Conservation (phyloP, 257 asterid species). For the Oldenlandia corymbosa region DNA sequence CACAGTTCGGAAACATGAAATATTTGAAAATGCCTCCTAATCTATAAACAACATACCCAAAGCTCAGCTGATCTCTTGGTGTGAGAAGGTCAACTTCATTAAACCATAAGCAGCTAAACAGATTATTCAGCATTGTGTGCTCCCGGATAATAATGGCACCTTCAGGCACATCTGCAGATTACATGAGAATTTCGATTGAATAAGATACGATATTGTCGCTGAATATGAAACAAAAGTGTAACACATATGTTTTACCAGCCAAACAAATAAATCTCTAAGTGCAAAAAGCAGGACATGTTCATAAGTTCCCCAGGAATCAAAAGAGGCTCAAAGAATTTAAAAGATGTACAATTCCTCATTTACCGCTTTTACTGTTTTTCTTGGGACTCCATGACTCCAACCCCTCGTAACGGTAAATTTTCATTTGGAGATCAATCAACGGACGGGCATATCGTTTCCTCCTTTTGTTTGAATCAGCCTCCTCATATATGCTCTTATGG, state of each 20-base stretch:
- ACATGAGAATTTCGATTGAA: neutral
- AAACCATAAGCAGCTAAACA: conserved; percentile 97
- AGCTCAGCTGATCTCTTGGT: conserved; percentile 97
- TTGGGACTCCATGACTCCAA: conserved; percentile 75
- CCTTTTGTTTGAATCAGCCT: conserved; percentile 90
- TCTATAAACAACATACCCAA: conserved; percentile 86
- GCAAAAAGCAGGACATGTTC: too few species aligned
- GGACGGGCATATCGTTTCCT: conserved; percentile 99
- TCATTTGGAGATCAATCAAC: conserved; percentile 87
- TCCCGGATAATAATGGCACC: conserved; percentile 95
- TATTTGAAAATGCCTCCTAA: conserved; percentile 51
- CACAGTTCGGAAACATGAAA: conserved; percentile 94
- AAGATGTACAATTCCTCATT: conserved; percentile 10
- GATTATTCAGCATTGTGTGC: conserved; percentile 66
- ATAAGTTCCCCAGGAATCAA: too few species aligned
- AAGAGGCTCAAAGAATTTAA: neutral
- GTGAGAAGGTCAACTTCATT: conserved; percentile 92
- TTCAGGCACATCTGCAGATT: conserved; percentile 86
- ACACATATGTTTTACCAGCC: neutral
- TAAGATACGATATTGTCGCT: neutral
- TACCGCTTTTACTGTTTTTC: conserved; percentile 69
- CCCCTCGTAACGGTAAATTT: conserved; percentile 79
- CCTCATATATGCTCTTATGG: conserved; percentile 69
- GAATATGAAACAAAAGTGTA: too few species aligned
- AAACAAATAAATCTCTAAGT: neutral